phyloP scores from a whole-genome alignment of 768 basidiomycete species.

The Leccinum variicolor region DNA sequence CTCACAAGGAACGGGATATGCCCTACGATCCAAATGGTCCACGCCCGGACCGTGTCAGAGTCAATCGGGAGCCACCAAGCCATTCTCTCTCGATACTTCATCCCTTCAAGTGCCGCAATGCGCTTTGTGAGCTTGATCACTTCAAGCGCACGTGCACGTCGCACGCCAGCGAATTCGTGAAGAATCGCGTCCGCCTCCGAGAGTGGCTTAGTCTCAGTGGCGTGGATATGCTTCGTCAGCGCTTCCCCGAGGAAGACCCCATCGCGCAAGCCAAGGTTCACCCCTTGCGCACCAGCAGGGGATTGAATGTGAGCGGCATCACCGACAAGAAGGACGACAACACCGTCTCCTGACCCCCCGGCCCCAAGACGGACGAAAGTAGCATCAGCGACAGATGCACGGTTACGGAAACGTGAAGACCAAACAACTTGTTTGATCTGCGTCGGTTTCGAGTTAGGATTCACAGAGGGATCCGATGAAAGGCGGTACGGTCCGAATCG shows the following conservation, averaged over 20 bases:
- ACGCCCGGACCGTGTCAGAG: constrained; percentile 24
- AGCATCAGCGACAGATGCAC: too few relatives aligned
- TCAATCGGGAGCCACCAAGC: constrained; percentile 26
- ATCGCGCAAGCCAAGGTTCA: constrained; percentile 57
- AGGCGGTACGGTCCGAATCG: constrained; percentile 35
- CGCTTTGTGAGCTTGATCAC: constrained; percentile 42
- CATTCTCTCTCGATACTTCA: constrained; percentile 16
- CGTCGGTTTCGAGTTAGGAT: constrained; percentile 26
- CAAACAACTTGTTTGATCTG: constrained; percentile 33
- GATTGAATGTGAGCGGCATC: constrained; percentile 54
- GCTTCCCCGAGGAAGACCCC: constrained; percentile 43
- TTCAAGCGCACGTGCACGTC: constrained; percentile 38
- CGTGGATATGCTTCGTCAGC: constrained; percentile 34
- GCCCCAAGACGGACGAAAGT: constrained; percentile 21
- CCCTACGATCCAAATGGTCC: constrained; percentile 20
- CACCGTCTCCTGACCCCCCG: constrained; percentile 7
- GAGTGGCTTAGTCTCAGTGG: constrained; percentile 3
- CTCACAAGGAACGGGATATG: constrained; percentile 14
- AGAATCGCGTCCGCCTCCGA: constrained; percentile 32
- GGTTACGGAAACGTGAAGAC: constrained; percentile 29
- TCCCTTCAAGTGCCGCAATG: constrained; percentile 23
- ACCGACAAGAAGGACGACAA: constrained; percentile 32
- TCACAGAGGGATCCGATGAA: constrained; percentile 34
- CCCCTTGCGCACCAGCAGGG: constrained; percentile 53
- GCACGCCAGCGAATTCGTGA: constrained; percentile 31